Base-by-base conservation (phyloP, 768 basidiomycete species). In the Kwoniella pini region DNA sequence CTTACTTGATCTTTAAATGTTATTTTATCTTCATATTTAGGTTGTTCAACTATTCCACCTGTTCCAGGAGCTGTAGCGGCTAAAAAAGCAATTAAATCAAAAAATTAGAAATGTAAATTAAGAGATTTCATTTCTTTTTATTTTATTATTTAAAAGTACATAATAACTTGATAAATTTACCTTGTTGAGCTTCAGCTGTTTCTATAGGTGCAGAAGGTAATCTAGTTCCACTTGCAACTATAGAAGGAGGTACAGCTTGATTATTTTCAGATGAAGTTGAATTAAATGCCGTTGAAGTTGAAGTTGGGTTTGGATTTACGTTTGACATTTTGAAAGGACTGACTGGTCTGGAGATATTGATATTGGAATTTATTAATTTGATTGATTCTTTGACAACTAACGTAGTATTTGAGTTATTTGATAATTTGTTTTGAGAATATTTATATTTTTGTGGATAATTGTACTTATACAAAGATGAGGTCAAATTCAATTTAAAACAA, bases 1-100 rank as follows among this genome's bases (percentile, higher is more conserved):
- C 73, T 59, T 31, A 70, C 73, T 61, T 71, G 68, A 44, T 75
- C 70, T 54, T 75, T 75, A 55, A 75, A 75, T 3, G 65, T 56
- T 5, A 67, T n/a, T 46, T 75, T 70, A 13, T 68, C 62, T 10
- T 40, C 46, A 26, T 51, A 22, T 33, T 57, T 7, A 19, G 33
- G 27, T n/a, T 59, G 49, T 40, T 54, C 53, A 12, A 62, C 65
- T 10, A 66, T 50, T 4, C 62, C 62, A 3, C 72, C 72, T 30
- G 62, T 40, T 31, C 72, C 72, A 21, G 72, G 72, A 4, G 60
- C 72, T 2, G 72, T 74, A 4, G 67, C 68, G 36, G 70, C 72
- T 74, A 36, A n/a, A 43, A 17, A 9, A 54, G 27, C 19, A 22
- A 24, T 12, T 22, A 21, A 53, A n/a, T 10, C 28, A 6, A 5